These are phyloP conservation scores for Talaromyces sp. DNA, from an alignment of 2,329 filamentous ascomycete species.

Conservation along the genomic window DNA sequence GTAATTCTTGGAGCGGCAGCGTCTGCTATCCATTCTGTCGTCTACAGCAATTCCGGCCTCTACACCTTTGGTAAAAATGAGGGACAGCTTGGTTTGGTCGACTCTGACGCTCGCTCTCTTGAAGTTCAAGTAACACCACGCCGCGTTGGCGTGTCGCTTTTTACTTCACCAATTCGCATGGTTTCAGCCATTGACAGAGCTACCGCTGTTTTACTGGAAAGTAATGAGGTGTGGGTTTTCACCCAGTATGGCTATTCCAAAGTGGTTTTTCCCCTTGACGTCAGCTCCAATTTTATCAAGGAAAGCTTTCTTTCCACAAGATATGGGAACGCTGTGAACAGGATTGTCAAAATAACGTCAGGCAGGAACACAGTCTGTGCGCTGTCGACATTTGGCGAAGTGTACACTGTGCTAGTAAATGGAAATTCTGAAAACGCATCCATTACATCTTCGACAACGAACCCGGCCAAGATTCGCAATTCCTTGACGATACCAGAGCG, in stretches of 20 bases:
- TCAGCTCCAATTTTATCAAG: slow-evolving; percentile 62
- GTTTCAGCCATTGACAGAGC: slow-evolving; percentile 87
- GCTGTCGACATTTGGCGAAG: slow-evolving; percentile 73
- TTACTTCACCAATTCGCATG: slow-evolving; percentile 64
- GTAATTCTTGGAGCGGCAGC: slow-evolving; percentile 74
- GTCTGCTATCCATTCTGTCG: slow-evolving; percentile 85
- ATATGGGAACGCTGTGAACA: slow-evolving; percentile 59
- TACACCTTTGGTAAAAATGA: slow-evolving; percentile 96
- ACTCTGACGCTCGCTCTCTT: slow-evolving; percentile 87
- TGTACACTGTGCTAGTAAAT: slow-evolving; percentile 78
- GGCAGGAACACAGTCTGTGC: slow-evolving; percentile 91
- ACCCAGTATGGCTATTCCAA: slow-evolving; percentile 95
- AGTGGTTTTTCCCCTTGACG: slow-evolving; percentile 73
- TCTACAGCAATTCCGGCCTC: slow-evolving; percentile 71
- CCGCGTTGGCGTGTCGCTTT: slow-evolving; percentile 80
- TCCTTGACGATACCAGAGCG: slow-evolving; percentile 72
- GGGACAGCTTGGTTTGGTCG: slow-evolving; percentile 88
- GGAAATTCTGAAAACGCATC: slow-evolving; percentile 59
- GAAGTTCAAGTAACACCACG: slow-evolving; percentile 76
- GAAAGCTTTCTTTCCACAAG: slow-evolving; percentile 60
- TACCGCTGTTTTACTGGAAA: slow-evolving; percentile 77
- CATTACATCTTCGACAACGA: slow-evolving; percentile 71
- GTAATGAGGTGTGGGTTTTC: slow-evolving; percentile 86
- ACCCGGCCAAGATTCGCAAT: slow-evolving; percentile 81
- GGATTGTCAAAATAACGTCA: slow-evolving; percentile 70